These are phyloP conservation scores for Starmerella bombicola DNA, from an alignment of 805 yeast species.

Conservation along the genomic window DNA sequence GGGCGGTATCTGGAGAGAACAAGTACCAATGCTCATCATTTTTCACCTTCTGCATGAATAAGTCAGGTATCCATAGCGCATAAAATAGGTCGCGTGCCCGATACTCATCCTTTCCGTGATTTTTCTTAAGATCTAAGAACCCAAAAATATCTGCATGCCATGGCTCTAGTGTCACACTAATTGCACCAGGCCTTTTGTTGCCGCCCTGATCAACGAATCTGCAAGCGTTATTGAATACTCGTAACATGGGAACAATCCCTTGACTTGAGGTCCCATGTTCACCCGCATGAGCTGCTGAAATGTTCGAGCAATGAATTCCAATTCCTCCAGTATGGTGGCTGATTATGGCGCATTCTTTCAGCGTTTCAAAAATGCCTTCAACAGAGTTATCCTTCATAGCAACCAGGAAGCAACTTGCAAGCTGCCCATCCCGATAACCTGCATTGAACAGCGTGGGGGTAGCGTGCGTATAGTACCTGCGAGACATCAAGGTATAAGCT, in stretches of 20 bases:
- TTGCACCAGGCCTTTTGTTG: constrained; percentile 91
- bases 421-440: constrained; percentile 50
- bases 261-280: constrained; percentile 50
- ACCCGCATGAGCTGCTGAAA: constrained; percentile 51
- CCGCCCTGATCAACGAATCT: constrained; percentile 96
- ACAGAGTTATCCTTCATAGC: constrained; percentile 87
- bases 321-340: constrained; percentile 92
- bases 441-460: constrained; percentile 90
- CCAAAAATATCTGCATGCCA: constrained; percentile 89
- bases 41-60: constrained; percentile 80
- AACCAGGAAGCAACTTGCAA: constrained; percentile 80
- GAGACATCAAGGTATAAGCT: constrained; percentile 75
- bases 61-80: constrained; percentile 87
- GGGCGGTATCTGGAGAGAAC: constrained; percentile 75
- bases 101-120: constrained; percentile 85
- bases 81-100: constrained; percentile 86
- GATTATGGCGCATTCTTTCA: constrained; percentile 73
- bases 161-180: constrained; percentile 83
- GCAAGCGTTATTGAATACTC: constrained; percentile 88
- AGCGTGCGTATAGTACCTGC: constrained; percentile 75
- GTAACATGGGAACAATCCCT: constrained; percentile 84
- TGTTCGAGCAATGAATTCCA: constrained; percentile 77
- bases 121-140: constrained; percentile 70
- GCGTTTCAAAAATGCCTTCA: constrained; percentile 81
- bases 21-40: constrained; percentile 66